Conservation (phyloP, 805 yeast species). For the Candida patagonica region DNA sequence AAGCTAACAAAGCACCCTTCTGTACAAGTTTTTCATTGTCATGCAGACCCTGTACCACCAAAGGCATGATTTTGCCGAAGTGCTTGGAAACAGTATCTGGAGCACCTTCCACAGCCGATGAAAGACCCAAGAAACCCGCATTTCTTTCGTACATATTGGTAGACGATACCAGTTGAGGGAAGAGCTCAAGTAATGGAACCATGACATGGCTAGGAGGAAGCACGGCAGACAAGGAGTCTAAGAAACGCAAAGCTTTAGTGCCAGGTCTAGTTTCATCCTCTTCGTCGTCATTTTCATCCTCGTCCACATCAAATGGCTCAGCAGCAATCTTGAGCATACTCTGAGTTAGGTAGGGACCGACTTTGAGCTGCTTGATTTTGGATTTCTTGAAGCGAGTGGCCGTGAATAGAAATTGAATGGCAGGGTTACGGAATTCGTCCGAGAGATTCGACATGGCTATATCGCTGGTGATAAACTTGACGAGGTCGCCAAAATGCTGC, state of each 20-base stretch:
- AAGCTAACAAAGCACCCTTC: constrained; percentile 76
- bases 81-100: constrained; percentile 84
- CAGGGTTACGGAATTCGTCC: constrained; percentile 74
- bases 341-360: constrained; percentile 72
- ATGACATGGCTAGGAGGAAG: constrained; percentile 92
- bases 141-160: constrained; percentile 71
- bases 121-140: constrained; percentile 74
- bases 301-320: constrained; percentile 67
- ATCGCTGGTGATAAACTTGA: constrained; percentile 60
- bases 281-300: constrained; percentile 73
- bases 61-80: constrained; percentile 61
- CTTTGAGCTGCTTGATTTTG: constrained; percentile 66
- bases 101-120: constrained; percentile 82
- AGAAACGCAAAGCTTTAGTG: constrained; percentile 66
- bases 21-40: constrained; percentile 68
- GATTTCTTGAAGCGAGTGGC: constrained; percentile 72
- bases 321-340: constrained; percentile 70
- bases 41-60: constrained; percentile 65
- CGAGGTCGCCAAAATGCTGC: constrained; percentile 56
- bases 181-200: constrained; percentile 60
- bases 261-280: constrained; percentile 85
- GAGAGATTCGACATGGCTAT: constrained; percentile 55
- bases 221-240: constrained; percentile 69
- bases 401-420: constrained; percentile 74
- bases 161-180: constrained; percentile 38